Base-by-base conservation (phyloP, 2,329 filamentous ascomycete species). In the Colletotrichum lentis region DNA sequence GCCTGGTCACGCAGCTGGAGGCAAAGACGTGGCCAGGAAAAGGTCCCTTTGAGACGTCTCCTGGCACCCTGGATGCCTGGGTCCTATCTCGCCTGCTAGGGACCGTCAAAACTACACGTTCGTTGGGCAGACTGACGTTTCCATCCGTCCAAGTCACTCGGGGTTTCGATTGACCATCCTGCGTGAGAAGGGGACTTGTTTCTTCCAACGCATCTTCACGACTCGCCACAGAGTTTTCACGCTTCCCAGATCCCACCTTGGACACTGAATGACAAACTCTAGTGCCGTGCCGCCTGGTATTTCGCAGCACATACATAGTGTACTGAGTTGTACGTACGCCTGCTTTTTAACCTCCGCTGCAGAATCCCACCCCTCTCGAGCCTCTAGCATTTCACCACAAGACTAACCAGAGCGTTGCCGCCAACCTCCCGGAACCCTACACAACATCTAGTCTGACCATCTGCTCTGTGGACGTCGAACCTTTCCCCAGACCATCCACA, bases 401-500 rank as follows among this genome's bases (percentile, higher is more conserved):
- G 41, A 35, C 66, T 56, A 61, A 66, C 46, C 62, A 60, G 37
- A 37, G 46, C 41, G 27, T 41, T 47, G 53, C 43, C 53, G 53
- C 44, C 50, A 50, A 60, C 49, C 37, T 52, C 53, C 37, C 39
- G 37, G 49, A 24, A 50, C 35, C 54, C 63, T 31, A 10, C 27
- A 31, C 27, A 31, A 31, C 27, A 31, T 7, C 7, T 39, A 31
- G 35, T 46, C 35, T 66, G 62, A 37, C 55, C 50, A 69, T 52
- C 49, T 43, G 37, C 35, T 56, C 52, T 35, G 31, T 31, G 27
- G 7, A 7, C 27, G 8, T 61, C 31, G 20, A 50, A 6, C 12
- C 31, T 52, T 69, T 66, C 56, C 62, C 66, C 66, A 54, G 62
- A 66, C 62, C 52, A 69, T 69, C 66, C 66, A 69, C 62, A 50